Conservation (phyloP, 805 yeast species). For the Nakazawaea laoshanensis region DNA sequence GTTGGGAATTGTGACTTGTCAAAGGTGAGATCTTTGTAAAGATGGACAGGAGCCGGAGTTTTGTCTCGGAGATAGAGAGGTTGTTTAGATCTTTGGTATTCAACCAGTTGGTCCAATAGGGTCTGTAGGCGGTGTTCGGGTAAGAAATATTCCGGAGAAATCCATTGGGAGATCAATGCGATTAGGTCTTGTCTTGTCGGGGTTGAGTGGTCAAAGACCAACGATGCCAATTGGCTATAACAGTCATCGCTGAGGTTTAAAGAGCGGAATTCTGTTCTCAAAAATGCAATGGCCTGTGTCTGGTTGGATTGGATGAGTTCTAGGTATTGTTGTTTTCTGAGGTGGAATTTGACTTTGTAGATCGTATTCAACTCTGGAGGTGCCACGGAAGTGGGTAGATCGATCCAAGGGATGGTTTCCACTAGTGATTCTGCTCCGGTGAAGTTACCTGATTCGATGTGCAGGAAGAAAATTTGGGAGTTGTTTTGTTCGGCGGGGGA, state of each 20-base stretch:
- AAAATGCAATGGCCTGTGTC: conserved; percentile 25
- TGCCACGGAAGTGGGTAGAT: neutral
- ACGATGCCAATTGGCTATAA: conserved; percentile 13
- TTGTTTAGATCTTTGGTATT: conserved; percentile 32
- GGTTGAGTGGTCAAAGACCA: conserved; percentile 17
- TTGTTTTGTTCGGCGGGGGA: conserved; percentile 18
- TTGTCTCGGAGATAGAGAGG: conserved; percentile 25
- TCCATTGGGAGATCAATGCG: conserved; percentile 31
- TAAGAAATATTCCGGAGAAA: conserved; percentile 44
- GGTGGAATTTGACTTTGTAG: conserved; percentile 19
- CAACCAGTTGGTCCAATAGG: conserved; percentile 41
- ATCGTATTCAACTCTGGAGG: no score
- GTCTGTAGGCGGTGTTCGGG: conserved; percentile 44
- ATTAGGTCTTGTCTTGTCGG: conserved; percentile 20
- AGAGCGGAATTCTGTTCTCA: conserved; percentile 25
- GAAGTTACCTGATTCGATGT: conserved; percentile 34
- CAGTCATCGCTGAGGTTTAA: conserved; percentile 15
- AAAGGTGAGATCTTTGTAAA: conserved; percentile 14
- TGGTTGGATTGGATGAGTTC: conserved; percentile 28
- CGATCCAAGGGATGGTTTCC: conserved; percentile 3
- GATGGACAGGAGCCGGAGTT: conserved; percentile 14
- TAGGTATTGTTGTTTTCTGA: conserved; percentile 31
- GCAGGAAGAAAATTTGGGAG: conserved; percentile 24
- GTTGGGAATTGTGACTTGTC: conserved; percentile 33
- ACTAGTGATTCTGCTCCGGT: conserved; percentile 24